Base-by-base conservation (phyloP, 768 basidiomycete species). In the Auriscalpium microsporum region DNA sequence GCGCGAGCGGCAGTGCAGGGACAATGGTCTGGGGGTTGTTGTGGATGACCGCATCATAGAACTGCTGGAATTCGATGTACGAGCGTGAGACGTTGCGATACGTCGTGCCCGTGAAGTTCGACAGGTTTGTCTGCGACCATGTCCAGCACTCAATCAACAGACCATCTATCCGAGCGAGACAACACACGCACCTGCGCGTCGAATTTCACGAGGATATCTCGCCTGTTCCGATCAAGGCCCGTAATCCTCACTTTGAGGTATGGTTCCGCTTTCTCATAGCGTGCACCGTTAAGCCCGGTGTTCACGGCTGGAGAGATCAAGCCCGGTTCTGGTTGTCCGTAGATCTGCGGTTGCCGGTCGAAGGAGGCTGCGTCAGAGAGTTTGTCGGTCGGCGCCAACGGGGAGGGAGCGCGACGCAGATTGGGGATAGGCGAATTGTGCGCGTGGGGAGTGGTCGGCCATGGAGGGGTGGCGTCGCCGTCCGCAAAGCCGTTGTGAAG, bases 1-100 rank as follows among this genome's bases (percentile, higher is more conserved):
- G 92, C 0, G 94, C 83, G n/a, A 98, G 78, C 1, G 96, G 96
- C 13, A 99, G 78, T 4, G 96, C 96, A 8, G 96, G 92, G 14
- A 97, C 78, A 63, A 99, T 96, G 28, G 94, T 95, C 66, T 98
- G 96, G 0, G 96, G 96, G 68, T 91, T 94, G 69, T 81, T 92
- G 63, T 86, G 80, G 34, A 93, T 80, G 62, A 95, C 79, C 48
- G 94, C 80, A 48, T 96, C 93, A 63, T 94, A 92, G 70, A 98
- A 92, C 59, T 89, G 83, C 67, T 92, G 88, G 69, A 96, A 97
- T 69, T 99, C 96, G 64, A 86, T 71, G 69, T 97, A 98, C 38
- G 94, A 95, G 55, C 96, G 84, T 45, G 93, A 94, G 56, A 97
- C 87, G 68, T 96, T 94, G 61, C 93, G 84, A 67, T 97, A 97